These are phyloP conservation scores for Eucalyptus curtisii DNA, from an alignment of 345 rosid species.

Conservation along the genomic window DNA sequence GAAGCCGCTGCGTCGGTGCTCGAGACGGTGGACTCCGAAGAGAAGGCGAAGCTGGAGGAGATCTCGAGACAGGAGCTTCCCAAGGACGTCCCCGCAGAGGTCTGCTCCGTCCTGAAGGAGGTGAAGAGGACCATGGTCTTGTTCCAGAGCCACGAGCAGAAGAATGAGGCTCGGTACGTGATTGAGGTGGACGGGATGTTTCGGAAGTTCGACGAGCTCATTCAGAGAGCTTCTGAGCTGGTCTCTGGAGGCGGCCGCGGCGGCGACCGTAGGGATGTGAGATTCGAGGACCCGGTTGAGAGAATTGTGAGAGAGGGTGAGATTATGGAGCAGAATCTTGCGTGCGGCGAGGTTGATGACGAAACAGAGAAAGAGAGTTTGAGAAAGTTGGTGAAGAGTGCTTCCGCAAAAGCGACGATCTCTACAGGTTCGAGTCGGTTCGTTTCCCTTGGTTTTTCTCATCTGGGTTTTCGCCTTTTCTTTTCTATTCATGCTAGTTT, in stretches of 20 bases:
- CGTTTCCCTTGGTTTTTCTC: background rate
- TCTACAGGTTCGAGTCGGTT: background rate
- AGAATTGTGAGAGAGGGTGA: slow-evolving; percentile 9
- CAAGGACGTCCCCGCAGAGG: slow-evolving; percentile 33
- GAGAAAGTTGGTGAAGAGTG: slow-evolving; percentile 15
- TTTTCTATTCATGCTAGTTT: background rate
- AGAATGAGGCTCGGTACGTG: slow-evolving; percentile 35
- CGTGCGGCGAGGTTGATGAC: slow-evolving; percentile 2
- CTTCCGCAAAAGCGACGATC: slow-evolving; percentile 13
- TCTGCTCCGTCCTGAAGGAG: slow-evolving; percentile 26
- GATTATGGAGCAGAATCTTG: slow-evolving; percentile 6
- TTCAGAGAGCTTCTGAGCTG: slow-evolving; percentile 31
- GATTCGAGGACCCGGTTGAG: slow-evolving; percentile 2
- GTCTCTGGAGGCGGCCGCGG: slow-evolving; percentile 32
- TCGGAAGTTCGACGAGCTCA: slow-evolving; percentile 33
- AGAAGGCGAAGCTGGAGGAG: slow-evolving; percentile 31
- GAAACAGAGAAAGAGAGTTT: slow-evolving; percentile 3
- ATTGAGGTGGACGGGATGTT: slow-evolving; percentile 38
- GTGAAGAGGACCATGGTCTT: slow-evolving; percentile 22
- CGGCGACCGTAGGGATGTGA: background rate
- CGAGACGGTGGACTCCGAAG: slow-evolving; percentile 23
- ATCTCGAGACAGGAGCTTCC: slow-evolving; percentile 17
- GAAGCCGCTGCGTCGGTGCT: slow-evolving; percentile 50
- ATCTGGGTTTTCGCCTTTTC: background rate
- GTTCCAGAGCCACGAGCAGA: slow-evolving; percentile 40